These are phyloP conservation scores for Colletotrichum falcatum DNA, from an alignment of 2,329 filamentous ascomycete species.

Conservation along the genomic window DNA sequence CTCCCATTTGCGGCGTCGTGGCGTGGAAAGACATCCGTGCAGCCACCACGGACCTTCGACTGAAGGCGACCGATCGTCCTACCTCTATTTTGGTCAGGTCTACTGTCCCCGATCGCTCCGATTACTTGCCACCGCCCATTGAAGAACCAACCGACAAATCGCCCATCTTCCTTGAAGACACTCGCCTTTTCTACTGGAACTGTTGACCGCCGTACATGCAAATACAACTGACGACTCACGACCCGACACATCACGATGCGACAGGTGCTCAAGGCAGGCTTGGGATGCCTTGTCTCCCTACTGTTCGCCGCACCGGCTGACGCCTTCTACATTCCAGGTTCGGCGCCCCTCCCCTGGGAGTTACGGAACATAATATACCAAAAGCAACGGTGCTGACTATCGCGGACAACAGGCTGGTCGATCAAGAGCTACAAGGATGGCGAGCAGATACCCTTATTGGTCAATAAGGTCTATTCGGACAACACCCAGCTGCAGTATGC, in stretches of 20 bases:
- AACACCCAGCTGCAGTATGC: slow-evolving; percentile 92
- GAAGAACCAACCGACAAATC: background rate
- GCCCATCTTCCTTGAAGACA: background rate
- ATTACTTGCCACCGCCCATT: slow-evolving; percentile 25
- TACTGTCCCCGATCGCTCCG: slow-evolving; percentile 12
- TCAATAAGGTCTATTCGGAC: slow-evolving; percentile 93
- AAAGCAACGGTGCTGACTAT: slow-evolving; percentile 31
- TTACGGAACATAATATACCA: background rate
- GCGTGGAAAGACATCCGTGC: slow-evolving; percentile 33
- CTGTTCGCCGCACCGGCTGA: slow-evolving; percentile 57
- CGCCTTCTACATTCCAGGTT: slow-evolving; percentile 91
- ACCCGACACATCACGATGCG: slow-evolving; percentile 41
- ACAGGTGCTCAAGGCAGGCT: slow-evolving; percentile 53
- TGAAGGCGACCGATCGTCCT: slow-evolving; percentile 26
- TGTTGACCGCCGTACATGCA: slow-evolving; percentile 6
- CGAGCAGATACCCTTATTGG: slow-evolving; percentile 84
- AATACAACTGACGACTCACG: slow-evolving; percentile 5
- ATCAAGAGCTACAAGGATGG: slow-evolving; percentile 82
- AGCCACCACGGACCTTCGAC: slow-evolving; percentile 33
- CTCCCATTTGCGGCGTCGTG: slow-evolving; percentile 29
- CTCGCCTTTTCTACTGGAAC: background rate
- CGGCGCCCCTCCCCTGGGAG: slow-evolving; percentile 43
- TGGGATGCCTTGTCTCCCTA: slow-evolving; percentile 57
- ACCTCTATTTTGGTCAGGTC: slow-evolving; percentile 23
- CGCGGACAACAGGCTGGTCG: slow-evolving; percentile 73